phyloP scores from a whole-genome alignment of 805 yeast species.

The Teunomyces lycoperdinae region DNA sequence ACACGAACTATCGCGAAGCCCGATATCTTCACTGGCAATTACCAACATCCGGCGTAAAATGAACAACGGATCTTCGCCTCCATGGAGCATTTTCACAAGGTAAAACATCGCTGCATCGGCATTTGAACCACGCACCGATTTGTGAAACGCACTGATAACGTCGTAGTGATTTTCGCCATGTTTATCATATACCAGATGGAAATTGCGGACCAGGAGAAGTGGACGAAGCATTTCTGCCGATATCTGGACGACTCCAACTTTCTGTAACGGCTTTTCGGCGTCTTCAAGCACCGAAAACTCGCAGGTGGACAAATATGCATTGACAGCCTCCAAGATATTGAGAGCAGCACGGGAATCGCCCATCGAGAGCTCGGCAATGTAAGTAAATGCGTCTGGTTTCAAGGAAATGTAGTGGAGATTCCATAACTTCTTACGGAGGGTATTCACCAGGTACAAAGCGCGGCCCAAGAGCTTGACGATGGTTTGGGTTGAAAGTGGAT shows the following conservation, averaged over 20 bases:
- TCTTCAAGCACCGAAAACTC: constrained; percentile 19
- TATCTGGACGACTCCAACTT: constrained; percentile 39
- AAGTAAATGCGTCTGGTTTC: constrained; percentile 55
- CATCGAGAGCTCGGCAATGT: constrained; percentile 68
- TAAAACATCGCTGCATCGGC: constrained; percentile 89
- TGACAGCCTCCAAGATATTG: constrained; percentile 72
- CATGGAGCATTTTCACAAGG: constrained; percentile 80
- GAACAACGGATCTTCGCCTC: constrained; percentile 92
- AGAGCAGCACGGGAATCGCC: constrained; percentile 90
- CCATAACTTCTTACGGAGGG: constrained; percentile 52
- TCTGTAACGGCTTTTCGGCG: constrained; percentile 12
- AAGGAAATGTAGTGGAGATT: constrained; percentile 51
- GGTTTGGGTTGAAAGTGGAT: constrained; percentile 31
- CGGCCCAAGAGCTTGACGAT: constrained; percentile 32
- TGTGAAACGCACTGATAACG: constrained; percentile 93
- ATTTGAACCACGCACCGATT: constrained; percentile 84
- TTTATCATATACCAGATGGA: constrained; percentile 67
- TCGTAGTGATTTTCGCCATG: constrained; percentile 94
- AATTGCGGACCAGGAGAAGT: constrained; percentile 41
- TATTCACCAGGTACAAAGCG: constrained; percentile 49
- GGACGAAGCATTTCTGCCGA: constrained; percentile 39
- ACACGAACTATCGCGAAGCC: constrained; percentile 77
- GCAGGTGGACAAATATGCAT: constrained; percentile 47
- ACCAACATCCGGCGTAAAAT: constrained; percentile 89
- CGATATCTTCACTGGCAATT: constrained; percentile 94